phyloP scores from a whole-genome alignment of 495 filamentous ascomycete species.

The Aspergillus indologenus region DNA sequence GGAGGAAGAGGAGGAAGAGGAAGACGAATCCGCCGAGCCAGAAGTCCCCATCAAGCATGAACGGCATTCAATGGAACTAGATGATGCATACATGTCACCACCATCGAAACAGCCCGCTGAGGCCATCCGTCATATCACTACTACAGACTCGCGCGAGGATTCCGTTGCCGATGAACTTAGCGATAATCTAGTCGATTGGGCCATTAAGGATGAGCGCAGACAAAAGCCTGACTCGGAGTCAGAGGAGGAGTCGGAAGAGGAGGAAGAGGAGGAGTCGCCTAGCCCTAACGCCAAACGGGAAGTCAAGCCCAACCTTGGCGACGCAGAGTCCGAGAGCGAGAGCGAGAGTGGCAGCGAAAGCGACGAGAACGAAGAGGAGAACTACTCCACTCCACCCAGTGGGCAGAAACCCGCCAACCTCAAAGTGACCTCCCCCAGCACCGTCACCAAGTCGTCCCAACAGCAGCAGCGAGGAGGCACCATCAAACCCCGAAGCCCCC shows the following conservation, averaged over 20 bases:
- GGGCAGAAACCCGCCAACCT: no score
- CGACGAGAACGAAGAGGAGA: slow-evolving; percentile 1
- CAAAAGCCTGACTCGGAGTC: no score
- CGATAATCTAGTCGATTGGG: neutral
- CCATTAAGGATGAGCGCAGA: neutral
- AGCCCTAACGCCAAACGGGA: neutral
- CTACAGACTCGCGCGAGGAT: neutral
- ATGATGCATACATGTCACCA: neutral
- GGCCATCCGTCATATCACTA: neutral
- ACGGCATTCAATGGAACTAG: neutral
- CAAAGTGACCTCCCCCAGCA: neutral
- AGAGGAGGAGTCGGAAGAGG: neutral
- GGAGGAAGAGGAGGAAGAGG: neutral
- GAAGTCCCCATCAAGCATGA: neutral
- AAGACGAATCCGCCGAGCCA: neutral
- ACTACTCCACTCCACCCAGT: neutral
- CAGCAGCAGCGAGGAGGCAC: neutral
- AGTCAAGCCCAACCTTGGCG: neutral
- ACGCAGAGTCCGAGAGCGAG: neutral
- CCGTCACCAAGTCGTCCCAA: neutral
- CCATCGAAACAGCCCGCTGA: neutral
- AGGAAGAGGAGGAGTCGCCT: neutral
- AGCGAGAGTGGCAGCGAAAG: slow-evolving; percentile 8
- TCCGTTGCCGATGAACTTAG: neutral
- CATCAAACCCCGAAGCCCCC: neutral